phyloP scores from a whole-genome alignment of 1,139 yeast genomes.

The Blastobotrys apis region DNA sequence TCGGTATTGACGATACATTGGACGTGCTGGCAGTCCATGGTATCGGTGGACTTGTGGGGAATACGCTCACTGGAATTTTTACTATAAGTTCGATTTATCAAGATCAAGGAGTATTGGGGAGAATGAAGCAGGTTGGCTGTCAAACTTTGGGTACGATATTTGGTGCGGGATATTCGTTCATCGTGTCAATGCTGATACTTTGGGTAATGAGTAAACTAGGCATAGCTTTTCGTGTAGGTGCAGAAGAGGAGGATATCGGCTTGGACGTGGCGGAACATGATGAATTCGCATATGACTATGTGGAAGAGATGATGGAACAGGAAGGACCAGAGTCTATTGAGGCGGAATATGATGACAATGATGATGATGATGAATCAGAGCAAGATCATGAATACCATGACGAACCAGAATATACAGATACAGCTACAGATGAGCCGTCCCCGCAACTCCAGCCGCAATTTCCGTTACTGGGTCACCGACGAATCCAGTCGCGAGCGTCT shows the following conservation, averaged over 20 bases:
- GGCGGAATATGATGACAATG: neutral
- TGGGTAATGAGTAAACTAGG: constrained; percentile 41
- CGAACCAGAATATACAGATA: neutral
- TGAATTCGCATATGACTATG: constrained; percentile 48
- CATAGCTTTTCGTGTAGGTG: constrained; percentile 43
- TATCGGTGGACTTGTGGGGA: constrained; percentile 86
- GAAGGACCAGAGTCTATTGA: neutral
- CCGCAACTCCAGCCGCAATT: neutral
- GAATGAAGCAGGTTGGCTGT: constrained; percentile 41
- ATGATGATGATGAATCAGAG: neutral
- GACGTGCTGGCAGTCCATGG: constrained; percentile 95
- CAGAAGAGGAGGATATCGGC: constrained; percentile 44
- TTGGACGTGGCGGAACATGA: constrained; percentile 51
- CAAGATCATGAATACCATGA: neutral
- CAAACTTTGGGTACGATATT: constrained; percentile 46
- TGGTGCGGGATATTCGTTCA: constrained; percentile 42
- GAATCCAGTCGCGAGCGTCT: constrained; percentile 1
- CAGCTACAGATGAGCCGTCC: neutral
- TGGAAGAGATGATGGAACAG: constrained; percentile 21
- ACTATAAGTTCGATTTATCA: constrained; percentile 92
- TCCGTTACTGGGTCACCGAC: constrained; percentile 1
- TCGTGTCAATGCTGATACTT: constrained; percentile 40
- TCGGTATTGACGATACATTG: constrained; percentile 89
- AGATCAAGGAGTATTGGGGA: constrained; percentile 22
- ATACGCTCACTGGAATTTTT: constrained; percentile 80